phyloP scores from a whole-genome alignment of 2,329 filamentous ascomycete genomes.

The Aspergillus pseudoviridinutans region DNA sequence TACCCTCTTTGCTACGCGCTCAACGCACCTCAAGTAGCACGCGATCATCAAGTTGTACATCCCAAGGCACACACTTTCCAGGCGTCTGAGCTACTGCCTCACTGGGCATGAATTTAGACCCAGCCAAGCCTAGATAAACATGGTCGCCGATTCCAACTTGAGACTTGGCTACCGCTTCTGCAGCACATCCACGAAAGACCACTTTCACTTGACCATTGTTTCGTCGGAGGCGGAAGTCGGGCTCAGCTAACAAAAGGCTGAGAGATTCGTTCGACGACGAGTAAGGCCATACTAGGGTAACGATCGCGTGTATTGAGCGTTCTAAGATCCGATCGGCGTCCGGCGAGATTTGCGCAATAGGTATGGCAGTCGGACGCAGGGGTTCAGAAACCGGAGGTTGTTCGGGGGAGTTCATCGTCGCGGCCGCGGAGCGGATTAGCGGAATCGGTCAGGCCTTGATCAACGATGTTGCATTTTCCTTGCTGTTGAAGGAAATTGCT shows the following conservation, averaged over 20 bases:
- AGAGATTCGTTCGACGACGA: conserved; percentile 70
- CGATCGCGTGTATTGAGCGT: conserved; percentile 59
- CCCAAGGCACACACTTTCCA: conserved; percentile 55
- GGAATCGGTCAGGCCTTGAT: conserved; percentile 9
- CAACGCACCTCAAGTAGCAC: conserved; percentile 35
- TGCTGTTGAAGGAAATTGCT: neutral
- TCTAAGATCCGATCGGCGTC: conserved; percentile 21
- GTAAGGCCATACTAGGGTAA: conserved; percentile 90
- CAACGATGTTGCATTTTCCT: conserved; percentile 5
- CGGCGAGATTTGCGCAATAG: conserved; percentile 42
- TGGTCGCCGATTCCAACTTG: conserved; percentile 75
- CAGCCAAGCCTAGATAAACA: conserved; percentile 64
- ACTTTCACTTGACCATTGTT: conserved; percentile 76
- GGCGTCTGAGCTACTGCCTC: conserved; percentile 51
- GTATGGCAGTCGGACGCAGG: conserved; percentile 23
- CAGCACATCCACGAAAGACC: conserved; percentile 67
- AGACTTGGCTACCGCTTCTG: conserved; percentile 62
- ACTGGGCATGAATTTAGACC: conserved; percentile 60
- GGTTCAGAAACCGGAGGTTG: conserved; percentile 20
- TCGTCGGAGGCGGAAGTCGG: conserved; percentile 74
- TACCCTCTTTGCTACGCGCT: neutral
- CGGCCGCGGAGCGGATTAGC: conserved; percentile 12
- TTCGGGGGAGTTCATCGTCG: conserved; percentile 28
- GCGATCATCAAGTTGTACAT: conserved; percentile 46
- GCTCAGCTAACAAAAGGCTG: conserved; percentile 77